Percentiles rank a stretch among this genome's conserved stretches.
phyloP scores from a whole-genome alignment of 1,284 basidiomycete genomes.

The Ustilago shanxiensis region DNA sequence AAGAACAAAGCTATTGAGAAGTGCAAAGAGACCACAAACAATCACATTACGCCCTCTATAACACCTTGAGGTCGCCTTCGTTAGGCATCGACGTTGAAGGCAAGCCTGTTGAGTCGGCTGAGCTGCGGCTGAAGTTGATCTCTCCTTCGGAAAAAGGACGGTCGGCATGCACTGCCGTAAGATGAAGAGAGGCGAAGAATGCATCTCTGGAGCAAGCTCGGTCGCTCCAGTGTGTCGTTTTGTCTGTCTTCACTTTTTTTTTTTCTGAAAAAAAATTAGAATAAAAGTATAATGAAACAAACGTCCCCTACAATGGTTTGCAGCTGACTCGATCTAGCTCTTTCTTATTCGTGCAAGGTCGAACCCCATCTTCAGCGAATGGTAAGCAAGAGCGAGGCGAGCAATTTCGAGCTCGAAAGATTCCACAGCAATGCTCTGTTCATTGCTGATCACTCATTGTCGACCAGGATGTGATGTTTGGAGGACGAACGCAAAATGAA shows the following conservation, averaged over 20 bases:
- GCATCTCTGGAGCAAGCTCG: slow-evolving; percentile 4
- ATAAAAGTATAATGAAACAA: not conserved
- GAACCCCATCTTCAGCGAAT: not conserved
- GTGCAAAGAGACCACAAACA: no score
- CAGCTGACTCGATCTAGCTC: slow-evolving; percentile 1
- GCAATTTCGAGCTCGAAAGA: not conserved
- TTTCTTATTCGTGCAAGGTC: not conserved
- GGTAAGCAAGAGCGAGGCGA: not conserved
- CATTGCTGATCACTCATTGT: no score
- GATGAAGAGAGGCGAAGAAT: not conserved
- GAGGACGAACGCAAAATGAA: not conserved
- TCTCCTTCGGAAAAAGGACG: slow-evolving; percentile 3
- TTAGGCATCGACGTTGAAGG: no score
- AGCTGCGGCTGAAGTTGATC: not conserved
- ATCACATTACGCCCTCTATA: no score
- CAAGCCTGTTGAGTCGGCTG: not conserved
- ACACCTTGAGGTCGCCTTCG: not conserved
- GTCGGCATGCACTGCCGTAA: slow-evolving; percentile 1
- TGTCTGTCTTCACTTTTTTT: no score
- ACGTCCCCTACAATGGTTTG: not conserved
- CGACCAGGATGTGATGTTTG: not conserved
- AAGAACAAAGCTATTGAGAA: no score
- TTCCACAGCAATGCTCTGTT: not conserved
- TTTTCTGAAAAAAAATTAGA: not conserved
- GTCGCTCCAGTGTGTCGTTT: slow-evolving; percentile 4